phyloP scores from a whole-genome alignment of 805 yeast genomes.

The Teunomyces pallodes region DNA sequence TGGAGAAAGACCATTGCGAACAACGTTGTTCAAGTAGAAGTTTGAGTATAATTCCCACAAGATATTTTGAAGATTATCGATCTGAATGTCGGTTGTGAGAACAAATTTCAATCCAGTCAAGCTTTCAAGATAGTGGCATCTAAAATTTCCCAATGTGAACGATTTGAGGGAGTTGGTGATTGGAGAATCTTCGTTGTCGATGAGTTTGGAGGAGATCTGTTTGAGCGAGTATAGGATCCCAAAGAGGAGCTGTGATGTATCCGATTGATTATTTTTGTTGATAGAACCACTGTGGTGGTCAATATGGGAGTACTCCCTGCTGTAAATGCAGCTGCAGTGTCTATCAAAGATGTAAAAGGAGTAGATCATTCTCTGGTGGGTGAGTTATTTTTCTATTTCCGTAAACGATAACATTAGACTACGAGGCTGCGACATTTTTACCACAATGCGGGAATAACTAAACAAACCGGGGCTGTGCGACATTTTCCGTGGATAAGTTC shows the following conservation, averaged over 20 bases:
- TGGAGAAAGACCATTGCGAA: constrained; percentile 52
- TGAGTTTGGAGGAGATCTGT: constrained; percentile 62
- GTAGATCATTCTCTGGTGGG: constrained; percentile 47
- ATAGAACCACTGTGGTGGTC: constrained; percentile 18
- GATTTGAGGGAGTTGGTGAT: constrained; percentile 42
- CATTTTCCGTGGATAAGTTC: background rate
- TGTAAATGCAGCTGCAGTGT: constrained; percentile 85
- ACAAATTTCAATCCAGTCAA: constrained; percentile 77
- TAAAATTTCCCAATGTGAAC: constrained; percentile 70
- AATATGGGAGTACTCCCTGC: constrained; percentile 52
- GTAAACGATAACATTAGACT: background rate
- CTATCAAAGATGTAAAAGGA: constrained; percentile 90
- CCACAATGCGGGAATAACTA: background rate
- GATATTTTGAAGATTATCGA: constrained; percentile 53
- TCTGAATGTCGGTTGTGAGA: constrained; percentile 62
- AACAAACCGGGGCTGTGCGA: background rate
- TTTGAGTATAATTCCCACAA: constrained; percentile 59
- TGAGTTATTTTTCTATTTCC: too few relatives aligned
- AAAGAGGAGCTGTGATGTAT: constrained; percentile 75
- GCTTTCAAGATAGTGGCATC: constrained; percentile 79
- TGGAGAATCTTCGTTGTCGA: constrained; percentile 22
- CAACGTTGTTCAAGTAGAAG: constrained; percentile 58
- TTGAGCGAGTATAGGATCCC: constrained; percentile 82
- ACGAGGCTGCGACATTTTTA: background rate
- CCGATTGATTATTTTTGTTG: constrained; percentile 60